Base-by-base conservation (phyloP, 371 early-diverging fungal genomes). In the Actinomucor elegans region DNA sequence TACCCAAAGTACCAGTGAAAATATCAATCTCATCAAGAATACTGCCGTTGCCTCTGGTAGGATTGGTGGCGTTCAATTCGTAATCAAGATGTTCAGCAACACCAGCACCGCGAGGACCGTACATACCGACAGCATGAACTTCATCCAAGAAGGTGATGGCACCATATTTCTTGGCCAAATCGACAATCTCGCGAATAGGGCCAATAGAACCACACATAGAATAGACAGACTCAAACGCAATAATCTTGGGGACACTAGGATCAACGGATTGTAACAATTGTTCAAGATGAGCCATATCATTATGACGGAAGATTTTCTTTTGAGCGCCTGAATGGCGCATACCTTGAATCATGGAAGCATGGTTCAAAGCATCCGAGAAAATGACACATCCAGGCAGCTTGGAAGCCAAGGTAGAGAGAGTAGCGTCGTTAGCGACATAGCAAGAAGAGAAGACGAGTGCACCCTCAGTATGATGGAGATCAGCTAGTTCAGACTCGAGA, bases 71-170 rank as follows among this genome's bases (percentile, higher is more conserved):
- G 57, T 87, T 89, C 64, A 81, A 64, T 5, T 84, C 83, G 59
- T 77, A 91, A 67, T 96, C 91, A 48, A 95, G 80, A 77, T 96
- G 94, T 70, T 97, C 97, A 47, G 98, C 97, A 18, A 98, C 95
- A 62, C 99, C 99, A 31, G 92, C 97, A 54, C 98, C 99, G 43
- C 89, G 89, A 8, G 88, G 86, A n/a, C 99, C 99, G 62, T 98
- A 98, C 97, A 98, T 97, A 55, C 99, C 99, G 26, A 98, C 99
- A 15, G 98, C 97, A 66, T 98, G 99, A 12, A 98, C 99, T 78
- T 98, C 98, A 64, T 98, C 99, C 51, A 97, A 75, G 79, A 96
- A 97, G 35, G 99, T 97, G 61, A 98, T 89, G 43, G 99, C 99
- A 48, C 95, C 96, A 75, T 98, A 98, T 79, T 96, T 95, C 52